Evolutionary conservation across 2,329 filamentous ascomycete species (phyloP).

Genomic region (Colletotrichum sp.): DNA sequence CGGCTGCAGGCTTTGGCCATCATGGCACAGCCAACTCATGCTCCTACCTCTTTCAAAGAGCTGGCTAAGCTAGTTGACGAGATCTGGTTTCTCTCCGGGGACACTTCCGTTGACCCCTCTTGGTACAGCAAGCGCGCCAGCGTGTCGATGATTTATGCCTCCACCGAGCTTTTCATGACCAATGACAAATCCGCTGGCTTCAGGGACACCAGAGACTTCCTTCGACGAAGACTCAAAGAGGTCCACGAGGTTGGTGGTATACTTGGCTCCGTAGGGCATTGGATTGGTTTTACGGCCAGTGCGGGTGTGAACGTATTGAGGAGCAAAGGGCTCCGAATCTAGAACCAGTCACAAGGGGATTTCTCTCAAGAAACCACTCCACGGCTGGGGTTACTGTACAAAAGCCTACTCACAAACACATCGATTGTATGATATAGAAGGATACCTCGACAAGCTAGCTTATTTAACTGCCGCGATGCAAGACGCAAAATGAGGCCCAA

Average conservation of each 20-base stretch:
- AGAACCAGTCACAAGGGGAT: constrained; percentile 27
- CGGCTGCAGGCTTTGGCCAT: constrained; percentile 76
- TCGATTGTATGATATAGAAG: background rate
- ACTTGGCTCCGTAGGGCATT: constrained; percentile 71
- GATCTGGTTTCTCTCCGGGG: constrained; percentile 87
- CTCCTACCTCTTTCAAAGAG: constrained; percentile 78
- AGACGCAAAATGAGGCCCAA: background rate
- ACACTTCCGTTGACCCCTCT: constrained; percentile 78
- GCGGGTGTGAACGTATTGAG: constrained; percentile 82
- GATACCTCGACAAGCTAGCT: background rate
- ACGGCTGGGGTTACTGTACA: background rate
- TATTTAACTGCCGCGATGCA: background rate
- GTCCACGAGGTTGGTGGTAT: constrained; percentile 65
- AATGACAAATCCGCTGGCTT: constrained; percentile 80
- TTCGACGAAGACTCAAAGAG: constrained; percentile 78
- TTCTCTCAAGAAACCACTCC: background rate
- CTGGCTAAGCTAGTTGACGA: constrained; percentile 87
- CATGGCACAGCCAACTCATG: constrained; percentile 84
- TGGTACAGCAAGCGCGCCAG: constrained; percentile 79
- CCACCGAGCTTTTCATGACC: constrained; percentile 92
- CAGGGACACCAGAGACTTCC: constrained; percentile 78
- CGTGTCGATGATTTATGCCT: constrained; percentile 66
- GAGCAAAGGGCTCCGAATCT: constrained; percentile 87
- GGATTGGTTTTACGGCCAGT: constrained; percentile 80
- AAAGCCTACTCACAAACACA: background rate